These are phyloP conservation scores for Dictyostelium citrinum DNA, from an alignment of 78 protist genomes.

Conservation along the genomic window DNA sequence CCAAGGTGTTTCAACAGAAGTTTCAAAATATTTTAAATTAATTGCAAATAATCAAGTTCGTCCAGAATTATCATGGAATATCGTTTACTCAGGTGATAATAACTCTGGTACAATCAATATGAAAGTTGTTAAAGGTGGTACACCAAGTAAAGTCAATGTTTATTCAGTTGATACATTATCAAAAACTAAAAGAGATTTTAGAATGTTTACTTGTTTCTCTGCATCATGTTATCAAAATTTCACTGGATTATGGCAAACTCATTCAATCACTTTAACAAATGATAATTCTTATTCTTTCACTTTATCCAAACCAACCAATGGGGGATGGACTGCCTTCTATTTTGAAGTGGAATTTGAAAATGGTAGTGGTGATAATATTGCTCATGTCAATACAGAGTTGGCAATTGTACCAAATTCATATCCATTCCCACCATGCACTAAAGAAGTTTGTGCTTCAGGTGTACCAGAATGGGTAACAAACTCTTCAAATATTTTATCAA, in stretches of 20 bases:
- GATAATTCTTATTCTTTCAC: background rate
- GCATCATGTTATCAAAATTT: background rate
- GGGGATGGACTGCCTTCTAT: slow-evolving; percentile 7
- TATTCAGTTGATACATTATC: background rate
- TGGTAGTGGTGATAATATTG: background rate
- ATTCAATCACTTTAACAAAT: background rate
- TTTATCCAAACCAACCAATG: background rate
- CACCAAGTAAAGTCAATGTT: background rate
- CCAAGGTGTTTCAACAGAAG: background rate
- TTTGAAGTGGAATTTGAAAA: background rate
- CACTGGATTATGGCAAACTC: background rate
- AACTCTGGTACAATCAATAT: background rate
- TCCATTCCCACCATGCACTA: background rate
- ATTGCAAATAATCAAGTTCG: background rate
- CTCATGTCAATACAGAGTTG: background rate
- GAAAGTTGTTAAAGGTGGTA: background rate
- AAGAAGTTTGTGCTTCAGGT: slow-evolving; percentile 1
- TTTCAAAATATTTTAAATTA: slow-evolving; percentile 13
- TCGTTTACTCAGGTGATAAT: background rate
- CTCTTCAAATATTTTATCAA: background rate
- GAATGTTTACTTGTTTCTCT: background rate
- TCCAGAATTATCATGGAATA: slow-evolving; percentile 22
- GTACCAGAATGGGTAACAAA: background rate
- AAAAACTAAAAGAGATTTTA: slow-evolving; percentile 21
- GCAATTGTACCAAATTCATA: background rate